These are phyloP conservation scores for Erodium texanum DNA, from an alignment of 441 rosid species.

Conservation along the genomic window DNA sequence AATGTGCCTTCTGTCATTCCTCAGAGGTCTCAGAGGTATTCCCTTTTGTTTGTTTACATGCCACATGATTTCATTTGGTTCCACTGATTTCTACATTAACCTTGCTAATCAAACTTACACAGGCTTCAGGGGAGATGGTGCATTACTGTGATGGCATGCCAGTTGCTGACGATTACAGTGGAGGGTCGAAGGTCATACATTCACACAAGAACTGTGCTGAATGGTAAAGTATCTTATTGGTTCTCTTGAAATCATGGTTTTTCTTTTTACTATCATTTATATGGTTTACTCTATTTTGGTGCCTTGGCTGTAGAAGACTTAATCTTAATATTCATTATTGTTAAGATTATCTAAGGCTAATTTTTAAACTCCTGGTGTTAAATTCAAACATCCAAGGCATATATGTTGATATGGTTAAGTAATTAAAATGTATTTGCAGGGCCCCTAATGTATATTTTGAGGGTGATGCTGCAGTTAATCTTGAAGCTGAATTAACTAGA, in stretches of 20 bases:
- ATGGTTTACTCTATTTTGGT: not conserved
- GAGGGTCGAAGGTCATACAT: slow-evolving; percentile 54
- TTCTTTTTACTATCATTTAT: not conserved
- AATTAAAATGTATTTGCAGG: slow-evolving; percentile 35
- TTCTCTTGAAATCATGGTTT: not conserved
- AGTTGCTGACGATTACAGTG: slow-evolving; percentile 47
- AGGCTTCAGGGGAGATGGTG: slow-evolving; percentile 84
- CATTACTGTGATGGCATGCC: slow-evolving; percentile 57
- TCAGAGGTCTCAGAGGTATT: slow-evolving; percentile 61
- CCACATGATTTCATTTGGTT: not conserved
- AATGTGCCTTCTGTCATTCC: slow-evolving; percentile 79
- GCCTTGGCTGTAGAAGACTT: not conserved
- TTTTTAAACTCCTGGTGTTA: not conserved
- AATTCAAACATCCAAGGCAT: not conserved
- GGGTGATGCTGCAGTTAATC: slow-evolving; percentile 59
- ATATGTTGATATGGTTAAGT: slow-evolving; percentile 5
- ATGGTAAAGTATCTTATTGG: slow-evolving; percentile 39
- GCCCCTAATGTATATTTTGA: slow-evolving; percentile 84
- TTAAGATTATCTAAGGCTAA: not conserved
- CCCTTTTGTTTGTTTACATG: slow-evolving; percentile 11
- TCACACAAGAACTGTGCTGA: slow-evolving; percentile 76
- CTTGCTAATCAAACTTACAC: slow-evolving; percentile 17
- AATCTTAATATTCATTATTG: not conserved
- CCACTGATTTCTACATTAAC: not conserved
- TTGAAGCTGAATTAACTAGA: slow-evolving; percentile 50